These are phyloP conservation scores for Pseudodiploospora longispora DNA, from an alignment of 2,329 filamentous ascomycete species.

Conservation along the genomic window DNA sequence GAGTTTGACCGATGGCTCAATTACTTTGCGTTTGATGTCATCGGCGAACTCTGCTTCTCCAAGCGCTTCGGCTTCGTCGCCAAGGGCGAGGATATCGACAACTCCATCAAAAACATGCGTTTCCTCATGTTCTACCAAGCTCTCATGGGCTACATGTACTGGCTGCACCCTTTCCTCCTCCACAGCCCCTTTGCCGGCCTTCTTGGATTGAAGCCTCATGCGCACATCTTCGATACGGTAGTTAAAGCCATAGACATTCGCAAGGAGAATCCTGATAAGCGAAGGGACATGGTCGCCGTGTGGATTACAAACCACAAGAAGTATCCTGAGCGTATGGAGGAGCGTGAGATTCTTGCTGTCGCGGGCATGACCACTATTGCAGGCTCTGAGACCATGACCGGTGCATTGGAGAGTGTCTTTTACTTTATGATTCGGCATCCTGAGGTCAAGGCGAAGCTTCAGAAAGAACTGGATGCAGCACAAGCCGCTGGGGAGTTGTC, in stretches of 20 bases:
- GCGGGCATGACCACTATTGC: conserved; percentile 1
- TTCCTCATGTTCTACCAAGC: conserved; percentile 2
- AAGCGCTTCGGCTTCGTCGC: conserved; percentile 37
- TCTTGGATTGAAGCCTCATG: neutral
- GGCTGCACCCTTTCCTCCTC: neutral
- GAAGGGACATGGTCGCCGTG: neutral
- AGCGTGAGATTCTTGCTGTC: conserved; percentile 1
- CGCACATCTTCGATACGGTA: conserved; percentile 1
- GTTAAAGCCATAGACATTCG: neutral
- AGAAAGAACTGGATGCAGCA: neutral
- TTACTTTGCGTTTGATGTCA: conserved; percentile 42
- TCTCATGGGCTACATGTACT: conserved; percentile 3
- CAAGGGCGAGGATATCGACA: conserved; percentile 30
- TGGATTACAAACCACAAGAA: conserved; percentile 1
- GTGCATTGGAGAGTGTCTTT: conserved; percentile 1
- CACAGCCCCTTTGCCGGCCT: conserved; percentile 1
- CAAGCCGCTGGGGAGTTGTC: neutral
- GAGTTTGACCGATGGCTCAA: conserved; percentile 29
- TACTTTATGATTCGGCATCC: neutral
- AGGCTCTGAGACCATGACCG: conserved; percentile 1
- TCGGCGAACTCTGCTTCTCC: conserved; percentile 38
- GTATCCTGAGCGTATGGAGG: neutral
- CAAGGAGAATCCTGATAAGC: neutral
- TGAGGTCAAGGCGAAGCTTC: neutral
- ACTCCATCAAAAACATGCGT: conserved; percentile 1